Conservation (phyloP, 2,329 filamentous ascomycete genomes). For the Xylaria sp. region DNA sequence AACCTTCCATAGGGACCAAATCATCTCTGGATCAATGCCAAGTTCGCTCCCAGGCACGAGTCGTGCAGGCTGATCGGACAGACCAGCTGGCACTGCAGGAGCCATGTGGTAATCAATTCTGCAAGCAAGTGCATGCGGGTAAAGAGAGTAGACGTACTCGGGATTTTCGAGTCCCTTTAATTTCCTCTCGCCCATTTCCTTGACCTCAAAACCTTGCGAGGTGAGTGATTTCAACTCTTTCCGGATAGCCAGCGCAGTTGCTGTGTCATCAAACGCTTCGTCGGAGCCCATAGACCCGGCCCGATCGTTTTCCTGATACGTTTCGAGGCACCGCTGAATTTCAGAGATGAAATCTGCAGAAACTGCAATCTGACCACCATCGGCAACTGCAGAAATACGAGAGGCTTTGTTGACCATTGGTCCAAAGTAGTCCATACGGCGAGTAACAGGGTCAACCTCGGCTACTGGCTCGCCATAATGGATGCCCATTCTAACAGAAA, state of each 20-base stretch:
- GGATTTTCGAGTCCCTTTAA: slow-evolving; percentile 98
- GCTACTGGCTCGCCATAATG: slow-evolving; percentile 96
- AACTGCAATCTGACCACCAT: slow-evolving; percentile 96
- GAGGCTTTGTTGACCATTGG: slow-evolving; percentile 99
- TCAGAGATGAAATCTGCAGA: slow-evolving; percentile 97
- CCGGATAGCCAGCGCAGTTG: slow-evolving; percentile 78
- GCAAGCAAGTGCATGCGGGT: slow-evolving; percentile 86
- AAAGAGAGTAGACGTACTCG: slow-evolving; percentile 94
- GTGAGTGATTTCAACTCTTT: slow-evolving; percentile 88
- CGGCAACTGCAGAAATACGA: slow-evolving; percentile 91
- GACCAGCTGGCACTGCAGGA: slow-evolving; percentile 51
- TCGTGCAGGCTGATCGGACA: slow-evolving; percentile 66
- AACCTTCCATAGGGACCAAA: slow-evolving; percentile 91
- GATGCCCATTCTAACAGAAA: slow-evolving; percentile 97
- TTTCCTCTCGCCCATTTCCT: slow-evolving; percentile 93
- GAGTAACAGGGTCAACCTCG: slow-evolving; percentile 94
- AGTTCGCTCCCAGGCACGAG: slow-evolving; percentile 73
- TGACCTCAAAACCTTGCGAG: slow-evolving; percentile 94
- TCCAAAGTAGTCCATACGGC: slow-evolving; percentile 99
- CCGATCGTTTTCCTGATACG: slow-evolving; percentile 85
- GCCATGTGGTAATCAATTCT: slow-evolving; percentile 76
- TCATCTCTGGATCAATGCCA: slow-evolving; percentile 80
- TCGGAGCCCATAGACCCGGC: slow-evolving; percentile 75
- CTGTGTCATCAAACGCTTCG: slow-evolving; percentile 79
- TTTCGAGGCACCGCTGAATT: slow-evolving; percentile 89